Evolutionary conservation across 2,329 filamentous ascomycete genomes (phyloP), one percentile per base, ranked within the genome.

Genomic region (Neonectria coccinea): DNA sequence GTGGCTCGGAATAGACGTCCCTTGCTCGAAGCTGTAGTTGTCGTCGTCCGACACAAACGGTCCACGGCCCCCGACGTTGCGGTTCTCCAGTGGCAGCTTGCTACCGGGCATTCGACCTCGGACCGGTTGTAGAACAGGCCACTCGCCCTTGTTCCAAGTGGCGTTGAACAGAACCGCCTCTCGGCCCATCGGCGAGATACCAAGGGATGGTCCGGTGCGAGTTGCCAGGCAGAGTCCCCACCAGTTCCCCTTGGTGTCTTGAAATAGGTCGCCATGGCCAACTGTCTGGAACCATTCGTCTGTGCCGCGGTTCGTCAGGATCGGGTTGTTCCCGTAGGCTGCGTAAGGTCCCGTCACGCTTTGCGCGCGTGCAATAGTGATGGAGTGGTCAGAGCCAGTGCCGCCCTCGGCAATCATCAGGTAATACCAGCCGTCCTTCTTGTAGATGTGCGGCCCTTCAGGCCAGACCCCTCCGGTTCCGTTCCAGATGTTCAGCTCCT

Each of bases 381-480:
- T 70, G 39, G 76, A 74, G 53, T 83, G 81, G 11, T 77, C 69
- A 2, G 70, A 72, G 5, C 71, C 75, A 1, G 82, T 84, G 8
- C 83, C 83, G 0, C 82, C 82, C 48, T 84, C 81, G 0, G 81
- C 79, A 5, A 82, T 83, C 50, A 83, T 76, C 5, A 83, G 74
- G 60, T 83, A 84, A 53, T 80, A 83, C 52, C 77, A 83, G 0
- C 70, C 74, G 5, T 78, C 80, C 1, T 76, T 77, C 59, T 81
- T 81, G 68, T 73, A 73, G 10, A 88, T 80, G 53, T 88, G 85
- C 0, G 86, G 85, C 0, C 86, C 87, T 67, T 88, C 86, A 0
- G 86, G 76, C 11, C 70, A 80, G 67, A 58, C 75, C 36, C 5
- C 80, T 0, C 81, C 82, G 0, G 81, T 84, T 1, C 85, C 84